These are phyloP conservation scores for Coniella vitis DNA, from an alignment of 2,329 filamentous ascomycete species.

Conservation along the genomic window DNA sequence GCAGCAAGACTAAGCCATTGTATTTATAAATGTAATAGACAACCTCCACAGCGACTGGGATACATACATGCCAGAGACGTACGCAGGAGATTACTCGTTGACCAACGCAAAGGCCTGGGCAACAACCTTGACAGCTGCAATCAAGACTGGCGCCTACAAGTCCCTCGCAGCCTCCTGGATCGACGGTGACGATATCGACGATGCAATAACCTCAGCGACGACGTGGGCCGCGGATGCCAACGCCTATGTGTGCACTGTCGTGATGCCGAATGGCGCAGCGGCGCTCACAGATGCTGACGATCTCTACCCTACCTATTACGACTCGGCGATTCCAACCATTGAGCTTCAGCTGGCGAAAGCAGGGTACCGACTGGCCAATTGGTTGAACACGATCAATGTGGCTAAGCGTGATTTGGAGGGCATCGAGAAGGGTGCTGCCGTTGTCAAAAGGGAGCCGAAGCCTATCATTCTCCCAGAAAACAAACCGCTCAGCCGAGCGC, in stretches of 20 bases:
- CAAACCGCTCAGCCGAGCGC: constrained; percentile 21
- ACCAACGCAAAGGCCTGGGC: constrained; percentile 30
- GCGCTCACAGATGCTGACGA: constrained; percentile 30
- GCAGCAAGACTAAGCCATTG: too few relatives aligned
- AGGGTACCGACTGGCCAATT: constrained; percentile 28
- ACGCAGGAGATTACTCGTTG: constrained; percentile 29
- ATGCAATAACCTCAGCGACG: constrained; percentile 31
- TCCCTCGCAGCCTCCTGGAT: constrained; percentile 29
- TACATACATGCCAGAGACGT: constrained; percentile 38
- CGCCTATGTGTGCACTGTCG: constrained; percentile 32
- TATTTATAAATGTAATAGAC: constrained; percentile 21
- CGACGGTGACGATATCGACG: constrained; percentile 28
- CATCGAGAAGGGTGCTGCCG: constrained; percentile 3
- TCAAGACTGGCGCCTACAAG: constrained; percentile 30
- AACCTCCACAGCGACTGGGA: constrained; percentile 60
- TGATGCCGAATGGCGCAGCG: constrained; percentile 33
- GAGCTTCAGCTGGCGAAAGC: constrained; percentile 39
- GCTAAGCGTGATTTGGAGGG: constrained; percentile 17
- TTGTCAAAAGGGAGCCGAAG: neutral
- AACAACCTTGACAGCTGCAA: constrained; percentile 26
- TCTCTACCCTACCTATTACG: constrained; percentile 36
- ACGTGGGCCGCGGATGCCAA: constrained; percentile 38
- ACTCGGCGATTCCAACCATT: constrained; percentile 31
- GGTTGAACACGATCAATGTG: constrained; percentile 23
- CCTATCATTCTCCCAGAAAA: constrained; percentile 20